phyloP scores from a whole-genome alignment of 352 stramenopile species.

The Globisporangium canariense region DNA sequence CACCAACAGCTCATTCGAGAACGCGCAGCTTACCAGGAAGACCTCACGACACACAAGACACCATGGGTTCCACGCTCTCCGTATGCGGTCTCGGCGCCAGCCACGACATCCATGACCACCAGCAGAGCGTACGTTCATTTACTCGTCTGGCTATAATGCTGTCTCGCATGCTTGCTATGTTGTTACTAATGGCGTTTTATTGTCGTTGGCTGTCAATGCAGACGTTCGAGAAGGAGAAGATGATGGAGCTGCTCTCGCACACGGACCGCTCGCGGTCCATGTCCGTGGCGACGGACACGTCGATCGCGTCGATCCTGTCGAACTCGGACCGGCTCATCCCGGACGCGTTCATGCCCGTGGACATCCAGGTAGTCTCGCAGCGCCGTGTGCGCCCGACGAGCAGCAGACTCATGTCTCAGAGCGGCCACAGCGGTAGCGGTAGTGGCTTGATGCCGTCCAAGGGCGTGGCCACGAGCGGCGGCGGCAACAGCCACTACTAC shows the following conservation, averaged over 20 bases:
- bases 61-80: constrained; percentile 36
- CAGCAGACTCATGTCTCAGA: constrained; percentile 16
- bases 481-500: constrained; percentile 20
- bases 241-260: constrained; percentile 25
- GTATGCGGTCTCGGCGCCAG: constrained; percentile 33
- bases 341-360: constrained; percentile 50
- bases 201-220: neutral
- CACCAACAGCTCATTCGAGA: constrained; percentile 7
- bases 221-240: constrained; percentile 21
- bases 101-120: constrained; percentile 14
- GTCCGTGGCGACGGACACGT: constrained; percentile 41
- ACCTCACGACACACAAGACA: neutral
- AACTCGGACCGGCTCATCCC: constrained; percentile 57
- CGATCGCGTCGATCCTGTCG: constrained; percentile 58
- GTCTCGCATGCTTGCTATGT: neutral
- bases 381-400: constrained; percentile 30
- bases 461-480: constrained; percentile 10
- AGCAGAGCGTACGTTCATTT: constrained; percentile 22
- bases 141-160: neutral
- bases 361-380: constrained; percentile 66
- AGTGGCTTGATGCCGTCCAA: constrained; percentile 20
- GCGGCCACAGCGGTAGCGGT: constrained; percentile 7
- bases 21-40: neutral
- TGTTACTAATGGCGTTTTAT: neutral
- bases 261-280: constrained; percentile 31